Conservation (phyloP, 768 basidiomycete genomes). For the Lyophyllum semitale region DNA sequence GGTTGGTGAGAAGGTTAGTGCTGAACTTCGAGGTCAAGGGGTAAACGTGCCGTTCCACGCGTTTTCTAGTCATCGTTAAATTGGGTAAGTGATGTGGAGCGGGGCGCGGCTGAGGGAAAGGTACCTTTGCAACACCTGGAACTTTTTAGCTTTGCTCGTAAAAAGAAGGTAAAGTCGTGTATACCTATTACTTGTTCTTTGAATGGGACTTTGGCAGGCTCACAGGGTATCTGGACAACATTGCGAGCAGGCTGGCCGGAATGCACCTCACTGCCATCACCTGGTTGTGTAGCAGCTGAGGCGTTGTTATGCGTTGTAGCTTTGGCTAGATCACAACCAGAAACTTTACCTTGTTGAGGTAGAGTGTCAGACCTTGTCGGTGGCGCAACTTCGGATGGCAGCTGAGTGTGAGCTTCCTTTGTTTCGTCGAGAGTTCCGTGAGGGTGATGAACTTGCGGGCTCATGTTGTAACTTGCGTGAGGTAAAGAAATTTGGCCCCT, state of each 20-base stretch:
- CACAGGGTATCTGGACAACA: conserved; percentile 8
- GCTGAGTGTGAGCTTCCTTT: conserved; percentile 9
- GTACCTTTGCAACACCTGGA: conserved; percentile 36
- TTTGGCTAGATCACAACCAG: neutral
- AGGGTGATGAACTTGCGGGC: neutral
- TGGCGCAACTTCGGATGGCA: conserved; percentile 26
- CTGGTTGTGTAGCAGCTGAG: conserved; percentile 35
- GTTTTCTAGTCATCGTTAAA: conserved; percentile 31
- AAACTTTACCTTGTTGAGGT: conserved; percentile 39
- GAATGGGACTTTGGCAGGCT: conserved; percentile 43
- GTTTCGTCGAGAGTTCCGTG: no score
- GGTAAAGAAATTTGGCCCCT: neutral
- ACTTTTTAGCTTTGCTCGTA: neutral
- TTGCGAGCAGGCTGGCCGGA: conserved; percentile 20
- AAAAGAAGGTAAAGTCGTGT: conserved; percentile 13
- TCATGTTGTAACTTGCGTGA: neutral
- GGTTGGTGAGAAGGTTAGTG: neutral
- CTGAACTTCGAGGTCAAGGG: neutral
- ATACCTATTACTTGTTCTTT: conserved; percentile 61
- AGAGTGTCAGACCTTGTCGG: conserved; percentile 27
- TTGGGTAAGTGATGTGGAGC: neutral
- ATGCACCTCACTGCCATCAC: conserved; percentile 34
- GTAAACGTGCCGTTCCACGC: conserved; percentile 42
- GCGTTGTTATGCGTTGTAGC: neutral
- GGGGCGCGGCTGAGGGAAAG: neutral